Conservation (phyloP, 75 land plant genomes). For the Sequoiadendron giganteum region DNA sequence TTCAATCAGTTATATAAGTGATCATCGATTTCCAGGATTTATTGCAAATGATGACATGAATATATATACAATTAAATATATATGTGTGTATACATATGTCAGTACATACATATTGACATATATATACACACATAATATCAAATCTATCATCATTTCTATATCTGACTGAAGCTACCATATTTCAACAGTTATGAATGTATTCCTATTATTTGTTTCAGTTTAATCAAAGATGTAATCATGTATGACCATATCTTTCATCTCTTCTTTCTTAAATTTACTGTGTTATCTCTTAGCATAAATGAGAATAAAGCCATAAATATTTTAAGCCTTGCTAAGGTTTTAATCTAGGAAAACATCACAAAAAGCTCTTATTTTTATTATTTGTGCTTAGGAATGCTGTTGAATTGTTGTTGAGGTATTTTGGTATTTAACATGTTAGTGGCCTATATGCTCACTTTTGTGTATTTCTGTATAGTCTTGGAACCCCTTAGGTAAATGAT, state of each 20-base stretch:
- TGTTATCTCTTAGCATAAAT: neutral
- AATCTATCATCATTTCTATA: too few species aligned
- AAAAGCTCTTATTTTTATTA: neutral
- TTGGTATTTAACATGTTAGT: neutral
- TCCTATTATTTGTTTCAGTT: neutral
- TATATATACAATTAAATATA: too few species aligned
- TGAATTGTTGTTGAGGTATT: neutral
- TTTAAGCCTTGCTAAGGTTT: neutral
- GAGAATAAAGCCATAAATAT: neutral
- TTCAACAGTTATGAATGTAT: neutral
- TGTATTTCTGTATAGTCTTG: too few species aligned
- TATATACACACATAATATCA: too few species aligned
- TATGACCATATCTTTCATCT: neutral
- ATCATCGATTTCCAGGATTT: too few species aligned
- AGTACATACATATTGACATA: too few species aligned
- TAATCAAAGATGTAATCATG: neutral
- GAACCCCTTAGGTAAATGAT: too few species aligned
- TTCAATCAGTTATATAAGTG: too few species aligned
- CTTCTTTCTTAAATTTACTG: neutral
- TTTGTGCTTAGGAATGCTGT: neutral
- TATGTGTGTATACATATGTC: too few species aligned
- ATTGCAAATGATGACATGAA: too few species aligned
- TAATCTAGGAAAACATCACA: neutral
- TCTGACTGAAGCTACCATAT: too few species aligned
- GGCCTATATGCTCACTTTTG: too few species aligned